A percentile compares a stretch with the other conserved stretches of the same genome.
Conservation (phyloP, 768 basidiomycete genomes). For the Leccinum longicurvipes region DNA sequence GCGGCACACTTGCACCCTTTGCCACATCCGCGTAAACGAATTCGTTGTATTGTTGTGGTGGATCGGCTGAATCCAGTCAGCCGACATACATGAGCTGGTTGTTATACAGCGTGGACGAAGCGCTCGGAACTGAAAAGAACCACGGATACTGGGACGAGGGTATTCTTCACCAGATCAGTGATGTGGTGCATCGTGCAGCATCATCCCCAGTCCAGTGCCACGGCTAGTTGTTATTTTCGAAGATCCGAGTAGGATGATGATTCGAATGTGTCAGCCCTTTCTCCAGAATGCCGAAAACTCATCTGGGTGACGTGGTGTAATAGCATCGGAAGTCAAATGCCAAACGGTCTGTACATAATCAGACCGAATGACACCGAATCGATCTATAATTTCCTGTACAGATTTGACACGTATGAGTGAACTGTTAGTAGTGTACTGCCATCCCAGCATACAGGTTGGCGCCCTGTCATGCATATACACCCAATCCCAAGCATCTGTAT, state of each 20-base stretch:
- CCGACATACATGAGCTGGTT: background rate
- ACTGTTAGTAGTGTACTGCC: background rate
- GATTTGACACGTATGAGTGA: background rate
- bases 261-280: background rate
- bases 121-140: background rate
- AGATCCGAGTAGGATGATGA: background rate
- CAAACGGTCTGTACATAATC: conserved; percentile 5
- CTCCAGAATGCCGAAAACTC: background rate
- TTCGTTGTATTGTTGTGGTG: background rate
- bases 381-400: conserved; percentile 12
- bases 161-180: conserved; percentile 1
- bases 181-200: background rate
- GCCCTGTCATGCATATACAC: conserved; percentile 9
- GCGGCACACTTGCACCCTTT: conserved; percentile 9
- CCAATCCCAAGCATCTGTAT: conserved; percentile 9
- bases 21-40: conserved; percentile 6
- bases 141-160: conserved; percentile 1
- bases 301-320: background rate
- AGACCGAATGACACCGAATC: background rate
- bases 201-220: background rate
- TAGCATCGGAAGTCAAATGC: background rate
- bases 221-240: background rate
- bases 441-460: background rate
- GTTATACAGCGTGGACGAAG: conserved; percentile 1
- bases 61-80: background rate